Evolutionary conservation across 129 eudicot genomes (phyloP).

Genomic region (Flaveria ramosissima): DNA sequence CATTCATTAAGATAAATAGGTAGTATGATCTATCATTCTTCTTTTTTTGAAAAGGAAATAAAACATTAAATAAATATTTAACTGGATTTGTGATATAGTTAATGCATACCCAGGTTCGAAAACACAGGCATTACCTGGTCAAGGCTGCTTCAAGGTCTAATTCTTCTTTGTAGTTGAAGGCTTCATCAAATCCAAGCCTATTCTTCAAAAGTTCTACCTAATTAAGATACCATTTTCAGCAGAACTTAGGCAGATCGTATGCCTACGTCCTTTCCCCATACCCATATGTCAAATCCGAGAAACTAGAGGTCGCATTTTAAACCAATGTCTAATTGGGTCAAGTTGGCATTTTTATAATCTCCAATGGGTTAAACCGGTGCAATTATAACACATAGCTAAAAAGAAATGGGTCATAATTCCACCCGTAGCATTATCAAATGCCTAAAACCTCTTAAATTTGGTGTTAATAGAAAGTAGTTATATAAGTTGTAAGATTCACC

Average conservation of each 20-base stretch:
- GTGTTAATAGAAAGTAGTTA: too few species aligned
- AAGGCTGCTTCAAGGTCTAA: constrained; percentile 71
- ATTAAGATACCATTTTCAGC: not conserved
- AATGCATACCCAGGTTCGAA: not conserved
- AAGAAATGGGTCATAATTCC: not conserved
- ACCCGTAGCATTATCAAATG: not conserved
- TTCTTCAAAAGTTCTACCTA: constrained; percentile 83
- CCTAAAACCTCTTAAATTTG: not conserved
- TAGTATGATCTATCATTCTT: not conserved
- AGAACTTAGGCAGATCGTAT: not conserved
- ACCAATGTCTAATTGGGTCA: not conserved
- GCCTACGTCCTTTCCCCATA: not conserved
- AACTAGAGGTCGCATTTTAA: not conserved
- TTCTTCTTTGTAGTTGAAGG: constrained; percentile 89
- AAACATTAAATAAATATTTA: not conserved
- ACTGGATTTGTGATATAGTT: not conserved
- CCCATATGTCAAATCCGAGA: not conserved
- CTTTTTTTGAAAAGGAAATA: not conserved
- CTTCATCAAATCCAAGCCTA: constrained; percentile 76
- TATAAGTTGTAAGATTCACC: not conserved
- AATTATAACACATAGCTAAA: not conserved
- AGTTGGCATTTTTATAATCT: not conserved
- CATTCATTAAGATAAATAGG: constrained; percentile 2
- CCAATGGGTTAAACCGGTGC: not conserved
- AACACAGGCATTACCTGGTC: constrained; percentile 47